Evolutionary conservation across 2,329 filamentous ascomycete genomes (phyloP), one percentile per base, ranked within the genome.

Genomic region (Aspergillus alliaceus): DNA sequence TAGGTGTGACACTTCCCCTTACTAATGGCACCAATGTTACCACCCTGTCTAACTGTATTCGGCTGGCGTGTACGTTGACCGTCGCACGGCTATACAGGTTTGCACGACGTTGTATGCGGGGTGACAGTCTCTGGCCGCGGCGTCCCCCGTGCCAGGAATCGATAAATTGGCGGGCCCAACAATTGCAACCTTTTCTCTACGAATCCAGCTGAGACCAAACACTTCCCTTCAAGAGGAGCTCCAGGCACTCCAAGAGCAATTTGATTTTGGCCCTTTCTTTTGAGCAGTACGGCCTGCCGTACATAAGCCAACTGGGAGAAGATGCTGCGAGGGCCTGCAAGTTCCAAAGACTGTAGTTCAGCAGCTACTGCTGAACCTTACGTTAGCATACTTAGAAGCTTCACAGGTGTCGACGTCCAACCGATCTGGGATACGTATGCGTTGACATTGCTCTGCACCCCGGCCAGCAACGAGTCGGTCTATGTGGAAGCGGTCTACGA

Each of bases 261-360:
- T 11, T 34, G 9, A 29, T 31, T 14, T 18, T 9, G 11, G 46
- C 34, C 4, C 32, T 48, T 7, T 15, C 48, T 2, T 50, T 51
- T 32, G 83, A 88, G 70, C 84, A 88, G 65, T 77, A 82, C 6
- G 76, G 76, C 3, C 50, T 79, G 15, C 74, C 76, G 47, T 69
- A 75, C 42, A 79, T 79, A 56, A 80, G 83, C 18, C 74, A 76
- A 14, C 67, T 84, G 14, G 82, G 81, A 59, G 70, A 78, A 1
- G 71, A 76, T 53, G 66, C 69, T 6, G 68, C 67, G 9, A 59
- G 65, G 8, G 75, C 73, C 29, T 77, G 73, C 55, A 65, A 74
- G 14, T 75, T 77, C 58, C 70, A 75, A 42, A 77, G 67, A 48
- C 62, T 77, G 71, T 71, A 2, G 72, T 77, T 31, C 63, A 67